Evolutionary conservation across 176 grass and related monocot genomes (phyloP), one percentile per base, ranked within the genome.

Genomic region (Musa itinerans): DNA sequence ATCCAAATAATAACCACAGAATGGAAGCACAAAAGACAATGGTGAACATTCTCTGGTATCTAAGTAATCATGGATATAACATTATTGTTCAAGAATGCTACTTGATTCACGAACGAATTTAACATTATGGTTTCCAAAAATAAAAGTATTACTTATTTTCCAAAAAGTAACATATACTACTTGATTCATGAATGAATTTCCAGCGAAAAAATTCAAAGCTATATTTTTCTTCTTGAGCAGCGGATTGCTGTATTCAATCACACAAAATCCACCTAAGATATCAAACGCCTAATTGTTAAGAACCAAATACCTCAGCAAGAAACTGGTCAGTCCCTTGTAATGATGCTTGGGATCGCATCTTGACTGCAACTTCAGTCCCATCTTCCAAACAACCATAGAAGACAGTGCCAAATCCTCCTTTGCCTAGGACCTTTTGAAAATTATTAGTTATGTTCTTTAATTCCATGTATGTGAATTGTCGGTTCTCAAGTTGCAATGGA

Each of bases 381-480:
- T 72, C 69, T 53, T 52, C 69, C 50, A 72, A 72, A 23, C 17
- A 53, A 22, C 69, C 69, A 52, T 72, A 27, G 16, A 22, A 72
- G 8, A 72, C 69, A 52, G 19, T 14, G 9, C 69, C 69, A 53
- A 72, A 72, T 72, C 69, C 69, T 72, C 69, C 69, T 53, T 72
- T 51, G 50, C 69, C 69, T 53, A 72, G 16, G 48, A 52, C 9
- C 20, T 53, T 72, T 53, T 72, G 50, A 52, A 72, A 72, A 50
- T 72, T 72, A 52, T 72, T 72, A 52, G 69, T 72, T 52, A 72
- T 72, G 9, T 72, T 72, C 6, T 72, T n/a, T 22, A 72, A 22
- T 9, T 72, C 69, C 50, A 23, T 12, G 13, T 72, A 53, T 52
- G 69, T 72, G 51, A 72, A 72, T 52, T 72, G 48, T 9, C 43